Evolutionary conservation across 345 rosid genomes (phyloP).

Genomic region (Clausena lansium): DNA sequence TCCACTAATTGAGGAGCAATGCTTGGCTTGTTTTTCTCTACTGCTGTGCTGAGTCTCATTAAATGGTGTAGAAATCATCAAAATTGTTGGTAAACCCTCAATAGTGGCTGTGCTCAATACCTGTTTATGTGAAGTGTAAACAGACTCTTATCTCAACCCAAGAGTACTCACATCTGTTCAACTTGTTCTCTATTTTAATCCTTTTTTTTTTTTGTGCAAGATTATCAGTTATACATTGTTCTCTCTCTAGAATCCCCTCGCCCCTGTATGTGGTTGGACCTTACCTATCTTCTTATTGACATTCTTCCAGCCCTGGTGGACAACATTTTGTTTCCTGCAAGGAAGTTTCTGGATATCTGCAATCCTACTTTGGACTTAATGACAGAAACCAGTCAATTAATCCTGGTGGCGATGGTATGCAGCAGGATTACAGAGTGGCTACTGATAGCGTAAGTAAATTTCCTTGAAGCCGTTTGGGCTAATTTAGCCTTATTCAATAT

Average conservation of each 20-base stretch:
- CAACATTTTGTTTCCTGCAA: slow-evolving; percentile 67
- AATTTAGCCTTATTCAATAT: slow-evolving; percentile 13
- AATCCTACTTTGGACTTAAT: slow-evolving; percentile 37
- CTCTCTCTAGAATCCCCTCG: background rate
- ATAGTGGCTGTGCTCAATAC: background rate
- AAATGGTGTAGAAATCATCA: background rate
- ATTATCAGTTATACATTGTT: background rate
- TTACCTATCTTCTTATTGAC: background rate
- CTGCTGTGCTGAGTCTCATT: background rate
- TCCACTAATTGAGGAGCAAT: background rate
- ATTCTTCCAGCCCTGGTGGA: slow-evolving; percentile 58
- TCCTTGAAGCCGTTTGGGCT: background rate
- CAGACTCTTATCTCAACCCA: background rate
- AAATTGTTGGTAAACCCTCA: background rate
- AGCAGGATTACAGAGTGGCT: slow-evolving; percentile 25
- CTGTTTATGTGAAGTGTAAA: background rate
- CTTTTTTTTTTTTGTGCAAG: background rate
- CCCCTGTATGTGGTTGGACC: background rate
- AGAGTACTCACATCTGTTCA: background rate
- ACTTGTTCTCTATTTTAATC: background rate
- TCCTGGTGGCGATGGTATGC: slow-evolving; percentile 21
- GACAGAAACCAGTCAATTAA: slow-evolving; percentile 21
- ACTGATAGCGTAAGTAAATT: slow-evolving; percentile 38
- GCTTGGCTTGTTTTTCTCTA: background rate
- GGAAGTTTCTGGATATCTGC: slow-evolving; percentile 60